Percentiles rank a stretch among this genome's conserved stretches.
phyloP scores from a whole-genome alignment of 306 rosid genomes.

The Trifolium repens region DNA sequence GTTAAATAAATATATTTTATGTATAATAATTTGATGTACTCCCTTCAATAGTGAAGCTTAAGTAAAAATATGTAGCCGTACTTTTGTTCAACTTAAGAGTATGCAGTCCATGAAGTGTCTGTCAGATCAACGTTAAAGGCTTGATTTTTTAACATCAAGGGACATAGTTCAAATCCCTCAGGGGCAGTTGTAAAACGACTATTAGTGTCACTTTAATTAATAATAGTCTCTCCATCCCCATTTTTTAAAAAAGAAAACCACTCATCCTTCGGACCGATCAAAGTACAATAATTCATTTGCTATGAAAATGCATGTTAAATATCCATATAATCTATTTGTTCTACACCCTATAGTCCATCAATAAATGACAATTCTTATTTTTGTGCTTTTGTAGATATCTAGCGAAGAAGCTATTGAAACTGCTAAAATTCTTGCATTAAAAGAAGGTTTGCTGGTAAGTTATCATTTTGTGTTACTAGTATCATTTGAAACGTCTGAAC shows the following conservation, averaged over 20 bases:
- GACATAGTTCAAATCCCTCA: too few species aligned
- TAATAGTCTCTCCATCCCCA: too few species aligned
- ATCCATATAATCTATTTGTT: not conserved
- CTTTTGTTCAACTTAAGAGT: not conserved
- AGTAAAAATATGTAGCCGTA: not conserved
- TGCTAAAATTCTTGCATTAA: conserved; percentile 84
- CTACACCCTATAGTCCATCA: not conserved
- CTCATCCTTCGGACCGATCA: not conserved
- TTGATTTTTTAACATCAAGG: too few species aligned
- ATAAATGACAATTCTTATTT: not conserved
- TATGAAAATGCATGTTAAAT: not conserved
- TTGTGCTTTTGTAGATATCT: conserved; percentile 63
- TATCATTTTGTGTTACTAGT: conserved; percentile 3
- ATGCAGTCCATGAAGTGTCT: not conserved
- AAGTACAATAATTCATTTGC: not conserved
- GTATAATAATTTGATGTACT: conserved; percentile 10
- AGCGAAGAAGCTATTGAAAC: conserved; percentile 93
- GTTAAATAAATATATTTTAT: not conserved
- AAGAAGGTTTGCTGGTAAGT: conserved; percentile 87
- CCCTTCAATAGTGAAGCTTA: not conserved
- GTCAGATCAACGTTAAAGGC: too few species aligned
- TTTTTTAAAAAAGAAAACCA: too few species aligned
- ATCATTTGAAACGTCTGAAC: conserved; percentile 12
- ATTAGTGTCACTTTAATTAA: too few species aligned
- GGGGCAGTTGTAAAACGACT: too few species aligned